These are phyloP conservation scores for Cicer yamashitae DNA, from an alignment of 306 rosid genomes.

Conservation along the genomic window DNA sequence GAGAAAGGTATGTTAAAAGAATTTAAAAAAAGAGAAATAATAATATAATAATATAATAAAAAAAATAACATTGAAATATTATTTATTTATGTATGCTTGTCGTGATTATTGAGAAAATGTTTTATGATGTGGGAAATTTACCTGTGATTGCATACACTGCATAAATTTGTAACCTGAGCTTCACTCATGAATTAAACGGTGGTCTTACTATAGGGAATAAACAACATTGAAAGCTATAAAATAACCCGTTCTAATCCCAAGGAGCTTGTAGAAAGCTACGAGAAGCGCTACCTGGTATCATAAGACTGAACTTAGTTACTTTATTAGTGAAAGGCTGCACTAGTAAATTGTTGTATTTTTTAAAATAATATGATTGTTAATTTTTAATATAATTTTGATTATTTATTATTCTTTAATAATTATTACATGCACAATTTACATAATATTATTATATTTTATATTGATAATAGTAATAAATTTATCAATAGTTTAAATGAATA, in stretches of 20 bases:
- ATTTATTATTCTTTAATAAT: no score
- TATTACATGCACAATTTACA: no score
- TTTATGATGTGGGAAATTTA: background rate
- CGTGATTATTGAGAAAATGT: background rate
- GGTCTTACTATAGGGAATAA: conserved; percentile 50
- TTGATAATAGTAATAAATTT: no score
- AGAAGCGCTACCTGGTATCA: conserved; percentile 60
- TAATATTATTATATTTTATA: no score
- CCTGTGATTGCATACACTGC: background rate
- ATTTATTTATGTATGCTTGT: background rate
- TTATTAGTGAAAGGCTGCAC: no score
- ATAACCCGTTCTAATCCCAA: conserved; percentile 60
- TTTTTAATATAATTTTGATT: no score
- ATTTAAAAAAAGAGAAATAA: no score
- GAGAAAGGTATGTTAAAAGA: no score
- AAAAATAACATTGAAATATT: background rate
- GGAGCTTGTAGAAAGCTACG: conserved; percentile 64
- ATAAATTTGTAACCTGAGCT: conserved; percentile 25
- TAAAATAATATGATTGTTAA: no score
- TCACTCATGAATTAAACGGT: conserved; percentile 2
- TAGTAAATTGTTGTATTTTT: no score
- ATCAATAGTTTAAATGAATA: no score
- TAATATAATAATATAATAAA: no score
- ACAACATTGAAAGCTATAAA: conserved; percentile 65
- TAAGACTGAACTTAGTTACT: conserved; percentile 13